phyloP scores from a whole-genome alignment of 257 asterid species.

The Nemophila menziesii region DNA sequence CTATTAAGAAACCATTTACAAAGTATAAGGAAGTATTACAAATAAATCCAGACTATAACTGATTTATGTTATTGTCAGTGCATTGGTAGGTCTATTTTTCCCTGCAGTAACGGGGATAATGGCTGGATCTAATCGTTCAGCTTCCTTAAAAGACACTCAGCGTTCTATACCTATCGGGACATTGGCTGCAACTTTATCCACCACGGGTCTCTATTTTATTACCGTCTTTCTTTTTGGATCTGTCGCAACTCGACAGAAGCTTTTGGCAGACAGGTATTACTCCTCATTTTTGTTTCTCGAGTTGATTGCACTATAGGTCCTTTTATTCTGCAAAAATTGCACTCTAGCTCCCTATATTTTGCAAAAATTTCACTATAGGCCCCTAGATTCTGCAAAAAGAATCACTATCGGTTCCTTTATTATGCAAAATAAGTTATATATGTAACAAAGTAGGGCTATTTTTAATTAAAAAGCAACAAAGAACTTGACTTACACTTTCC shows the following conservation, averaged over 20 bases:
- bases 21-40: too few species aligned
- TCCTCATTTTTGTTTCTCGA: not conserved
- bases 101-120: conserved; percentile 99
- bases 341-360: too few species aligned
- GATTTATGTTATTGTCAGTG: conserved; percentile 46
- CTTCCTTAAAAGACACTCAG: conserved; percentile 95
- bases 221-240: conserved; percentile 86
- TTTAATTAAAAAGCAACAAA: too few species aligned
- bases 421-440: too few species aligned
- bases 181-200: conserved; percentile 78
- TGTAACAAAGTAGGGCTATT: too few species aligned
- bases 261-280: conserved; percentile 82
- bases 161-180: conserved; percentile 97
- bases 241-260: conserved; percentile 87
- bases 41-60: not conserved
- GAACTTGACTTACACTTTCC: too few species aligned
- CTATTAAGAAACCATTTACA: too few species aligned
- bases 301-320: too few species aligned
- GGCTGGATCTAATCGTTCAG: conserved; percentile 99
- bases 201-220: conserved; percentile 61
- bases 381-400: too few species aligned
- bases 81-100: conserved; percentile 96
- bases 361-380: too few species aligned
- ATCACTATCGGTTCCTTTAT: too few species aligned
- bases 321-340: too few species aligned